These are phyloP conservation scores for Crithidia bombi DNA, from an alignment of 208 protist genomes.

Conservation along the genomic window DNA sequence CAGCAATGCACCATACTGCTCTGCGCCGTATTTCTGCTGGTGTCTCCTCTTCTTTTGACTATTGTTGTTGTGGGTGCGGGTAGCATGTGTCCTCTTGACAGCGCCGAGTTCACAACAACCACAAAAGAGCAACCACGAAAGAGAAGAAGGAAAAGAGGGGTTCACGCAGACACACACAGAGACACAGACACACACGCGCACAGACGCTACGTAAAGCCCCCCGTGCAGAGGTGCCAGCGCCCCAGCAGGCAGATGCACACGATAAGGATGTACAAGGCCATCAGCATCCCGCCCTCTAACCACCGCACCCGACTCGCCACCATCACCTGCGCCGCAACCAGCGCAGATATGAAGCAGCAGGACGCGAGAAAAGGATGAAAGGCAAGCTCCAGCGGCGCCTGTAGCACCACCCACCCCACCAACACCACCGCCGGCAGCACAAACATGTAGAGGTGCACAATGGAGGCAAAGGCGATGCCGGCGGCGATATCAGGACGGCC, in stretches of 20 bases:
- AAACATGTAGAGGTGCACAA: constrained; percentile 77
- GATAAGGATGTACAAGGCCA: constrained; percentile 60
- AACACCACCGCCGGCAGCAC: constrained; percentile 67
- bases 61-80: no score
- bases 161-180: neutral
- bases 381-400: constrained; percentile 55
- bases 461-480: constrained; percentile 68
- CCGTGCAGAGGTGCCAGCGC: constrained; percentile 42
- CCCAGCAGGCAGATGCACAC: constrained; percentile 47
- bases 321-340: constrained; percentile 61
- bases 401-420: constrained; percentile 21
- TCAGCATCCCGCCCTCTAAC: constrained; percentile 70
- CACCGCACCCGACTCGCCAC: constrained; percentile 54
- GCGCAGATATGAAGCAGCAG: constrained; percentile 62
- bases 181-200: neutral
- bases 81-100: no score
- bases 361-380: constrained; percentile 68
- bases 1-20: no score
- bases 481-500: constrained; percentile 79
- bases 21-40: no score
- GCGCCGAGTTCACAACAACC: neutral
- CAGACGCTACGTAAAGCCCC: neutral
- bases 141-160: constrained; percentile 12
- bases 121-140: constrained; percentile 12
- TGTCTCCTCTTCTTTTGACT: no score